Percentiles rank a stretch among this genome's conserved stretches.
These are phyloP conservation scores for Auriscalpium vulgare DNA, from an alignment of 768 basidiomycete genomes.

Conservation along the genomic window DNA sequence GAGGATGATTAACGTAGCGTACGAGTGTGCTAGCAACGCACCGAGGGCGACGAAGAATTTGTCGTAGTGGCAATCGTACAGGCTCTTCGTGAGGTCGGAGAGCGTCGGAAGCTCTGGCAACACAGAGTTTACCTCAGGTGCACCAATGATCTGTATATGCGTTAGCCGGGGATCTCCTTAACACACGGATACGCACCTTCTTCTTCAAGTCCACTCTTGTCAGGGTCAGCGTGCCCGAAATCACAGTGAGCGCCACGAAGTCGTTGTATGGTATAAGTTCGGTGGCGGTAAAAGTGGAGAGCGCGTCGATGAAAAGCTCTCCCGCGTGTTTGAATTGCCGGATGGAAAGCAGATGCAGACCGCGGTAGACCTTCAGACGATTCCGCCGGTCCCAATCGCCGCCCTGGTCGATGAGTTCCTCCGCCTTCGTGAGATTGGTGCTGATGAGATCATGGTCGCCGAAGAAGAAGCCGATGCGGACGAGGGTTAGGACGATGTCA, in stretches of 20 bases:
- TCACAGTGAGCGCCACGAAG: conserved; percentile 79
- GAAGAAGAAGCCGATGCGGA: conserved; percentile 89
- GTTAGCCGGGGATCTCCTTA: neutral
- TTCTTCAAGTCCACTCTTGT: conserved; percentile 85
- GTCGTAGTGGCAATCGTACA: conserved; percentile 92
- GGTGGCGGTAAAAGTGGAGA: conserved; percentile 91
- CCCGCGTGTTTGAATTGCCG: conserved; percentile 87
- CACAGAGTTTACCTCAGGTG: conserved; percentile 84
- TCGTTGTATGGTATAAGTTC: conserved; percentile 86
- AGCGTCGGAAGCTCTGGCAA: conserved; percentile 78
- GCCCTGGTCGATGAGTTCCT: conserved; percentile 87
- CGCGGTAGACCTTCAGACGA: conserved; percentile 92
- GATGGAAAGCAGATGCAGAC: conserved; percentile 74
- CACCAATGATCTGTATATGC: conserved; percentile 55
- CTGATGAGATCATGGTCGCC: conserved; percentile 66
- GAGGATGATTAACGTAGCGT: conserved; percentile 1
- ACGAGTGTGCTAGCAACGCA: conserved; percentile 23
- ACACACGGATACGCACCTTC: conserved; percentile 43
- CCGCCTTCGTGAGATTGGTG: conserved; percentile 67
- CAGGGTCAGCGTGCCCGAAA: conserved; percentile 69
- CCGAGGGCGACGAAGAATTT: conserved; percentile 90
- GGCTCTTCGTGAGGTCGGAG: conserved; percentile 73
- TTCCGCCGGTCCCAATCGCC: conserved; percentile 99
- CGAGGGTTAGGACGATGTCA: conserved; percentile 83
- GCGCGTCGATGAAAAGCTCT: conserved; percentile 82